A percentile compares a stretch with the other conserved stretches of the same genome.
phyloP scores from a whole-genome alignment of 2,329 filamentous ascomycete genomes.

The Aspergillus pseudoviridinutans region DNA sequence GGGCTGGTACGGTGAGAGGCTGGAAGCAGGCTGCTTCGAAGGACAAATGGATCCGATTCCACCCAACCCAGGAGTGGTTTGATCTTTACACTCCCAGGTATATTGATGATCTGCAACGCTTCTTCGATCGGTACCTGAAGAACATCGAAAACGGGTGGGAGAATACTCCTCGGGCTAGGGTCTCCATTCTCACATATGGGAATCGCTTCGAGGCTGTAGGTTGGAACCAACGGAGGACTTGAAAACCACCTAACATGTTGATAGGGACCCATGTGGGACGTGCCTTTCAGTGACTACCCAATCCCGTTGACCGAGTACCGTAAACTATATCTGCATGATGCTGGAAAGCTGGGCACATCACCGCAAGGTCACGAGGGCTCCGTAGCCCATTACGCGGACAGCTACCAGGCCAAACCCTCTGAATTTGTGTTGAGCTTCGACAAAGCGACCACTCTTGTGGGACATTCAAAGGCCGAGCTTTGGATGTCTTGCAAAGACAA shows the following conservation, averaged over 20 bases:
- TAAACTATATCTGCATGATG: neutral
- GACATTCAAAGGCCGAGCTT: conserved; percentile 44
- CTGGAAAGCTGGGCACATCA: neutral
- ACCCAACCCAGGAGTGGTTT: conserved; percentile 43
- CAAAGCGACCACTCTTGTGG: conserved; percentile 38
- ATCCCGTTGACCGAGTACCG: neutral
- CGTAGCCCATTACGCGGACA: conserved; percentile 31
- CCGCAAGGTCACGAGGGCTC: neutral
- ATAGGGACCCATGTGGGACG: conserved; percentile 14
- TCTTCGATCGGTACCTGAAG: conserved; percentile 47
- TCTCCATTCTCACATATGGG: neutral
- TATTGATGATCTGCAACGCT: conserved; percentile 37
- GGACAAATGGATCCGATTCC: conserved; percentile 43
- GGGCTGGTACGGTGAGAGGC: conserved; percentile 34
- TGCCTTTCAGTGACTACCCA: conserved; percentile 19
- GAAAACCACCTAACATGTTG: neutral
- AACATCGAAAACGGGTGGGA: conserved; percentile 45
- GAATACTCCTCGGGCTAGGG: conserved; percentile 41
- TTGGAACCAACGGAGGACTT: no score
- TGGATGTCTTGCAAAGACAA: conserved; percentile 42
- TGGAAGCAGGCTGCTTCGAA: conserved; percentile 33
- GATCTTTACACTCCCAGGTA: conserved; percentile 37
- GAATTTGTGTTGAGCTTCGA: conserved; percentile 40
- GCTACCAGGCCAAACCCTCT: conserved; percentile 8
- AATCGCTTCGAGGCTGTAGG: neutral